Evolutionary conservation across 768 basidiomycete genomes (phyloP).

Genomic region (Zangia roseola): DNA sequence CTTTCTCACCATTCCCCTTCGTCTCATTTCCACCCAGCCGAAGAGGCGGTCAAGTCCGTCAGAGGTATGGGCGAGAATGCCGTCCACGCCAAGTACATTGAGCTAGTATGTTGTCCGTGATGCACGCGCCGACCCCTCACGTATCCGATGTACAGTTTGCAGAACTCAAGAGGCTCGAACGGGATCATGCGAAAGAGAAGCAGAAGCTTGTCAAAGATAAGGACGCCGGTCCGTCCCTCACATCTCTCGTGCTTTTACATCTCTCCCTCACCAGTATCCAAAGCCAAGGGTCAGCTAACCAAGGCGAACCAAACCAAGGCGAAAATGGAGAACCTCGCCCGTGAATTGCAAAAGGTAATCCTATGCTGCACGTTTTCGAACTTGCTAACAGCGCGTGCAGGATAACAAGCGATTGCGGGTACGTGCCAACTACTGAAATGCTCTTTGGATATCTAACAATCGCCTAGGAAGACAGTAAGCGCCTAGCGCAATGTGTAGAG

Average conservation of each 20-base stretch:
- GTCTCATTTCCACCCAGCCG: conserved; percentile 48
- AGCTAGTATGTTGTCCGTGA: conserved; percentile 58
- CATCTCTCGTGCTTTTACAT: conserved; percentile 3
- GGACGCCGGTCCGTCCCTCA: conserved; percentile 63
- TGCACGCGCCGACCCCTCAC: conserved; percentile 17
- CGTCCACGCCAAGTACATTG: conserved; percentile 84
- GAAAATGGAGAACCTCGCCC: conserved; percentile 87
- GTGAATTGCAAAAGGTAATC: conserved; percentile 83
- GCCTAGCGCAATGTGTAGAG: conserved; percentile 75
- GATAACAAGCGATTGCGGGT: conserved; percentile 89
- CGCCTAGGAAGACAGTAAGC: conserved; percentile 79
- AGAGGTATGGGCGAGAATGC: conserved; percentile 80
- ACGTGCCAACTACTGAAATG: conserved; percentile 25
- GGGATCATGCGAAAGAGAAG: conserved; percentile 89
- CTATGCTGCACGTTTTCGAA: conserved; percentile 5
- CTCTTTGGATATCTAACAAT: conserved; percentile 20
- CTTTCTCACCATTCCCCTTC: not conserved
- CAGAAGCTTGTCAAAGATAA: conserved; percentile 90
- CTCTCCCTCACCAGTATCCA: conserved; percentile 13
- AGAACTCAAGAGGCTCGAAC: conserved; percentile 81
- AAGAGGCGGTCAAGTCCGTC: conserved; percentile 85
- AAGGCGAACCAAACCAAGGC: conserved; percentile 88
- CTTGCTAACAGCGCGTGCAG: conserved; percentile 38
- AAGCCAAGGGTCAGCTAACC: conserved; percentile 81
- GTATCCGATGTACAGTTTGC: conserved; percentile 60